Evolutionary conservation across 805 yeast genomes (phyloP).

Genomic region (Candida pini): DNA sequence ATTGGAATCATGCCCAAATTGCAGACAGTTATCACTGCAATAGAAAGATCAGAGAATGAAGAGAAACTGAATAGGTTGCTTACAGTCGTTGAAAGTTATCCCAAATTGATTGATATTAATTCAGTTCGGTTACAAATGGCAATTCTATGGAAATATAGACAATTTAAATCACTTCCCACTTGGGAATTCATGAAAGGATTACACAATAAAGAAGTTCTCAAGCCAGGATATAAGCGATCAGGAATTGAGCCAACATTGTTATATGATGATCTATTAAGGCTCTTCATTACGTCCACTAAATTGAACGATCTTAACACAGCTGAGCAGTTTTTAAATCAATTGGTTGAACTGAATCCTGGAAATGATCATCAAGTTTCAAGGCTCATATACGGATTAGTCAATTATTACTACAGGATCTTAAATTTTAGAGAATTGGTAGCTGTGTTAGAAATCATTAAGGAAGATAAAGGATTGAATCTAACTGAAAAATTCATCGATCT

Average conservation of each 20-base stretch:
- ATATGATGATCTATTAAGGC: conserved; percentile 2
- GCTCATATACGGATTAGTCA: conserved; percentile 10
- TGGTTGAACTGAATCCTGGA: conserved; percentile 8
- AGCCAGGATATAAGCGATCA: background rate
- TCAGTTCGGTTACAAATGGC: conserved; percentile 13
- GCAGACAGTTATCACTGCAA: conserved; percentile 12
- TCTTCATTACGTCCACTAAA: background rate
- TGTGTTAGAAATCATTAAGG: conserved; percentile 12
- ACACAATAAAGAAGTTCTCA: conserved; percentile 1
- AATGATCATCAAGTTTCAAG: conserved; percentile 8
- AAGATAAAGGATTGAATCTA: conserved; percentile 2
- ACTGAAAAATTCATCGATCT: background rate
- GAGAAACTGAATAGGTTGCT: conserved; percentile 13
- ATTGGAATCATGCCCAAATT: conserved; percentile 22
- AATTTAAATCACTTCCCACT: conserved; percentile 3
- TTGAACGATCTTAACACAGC: conserved; percentile 5
- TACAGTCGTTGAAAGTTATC: conserved; percentile 10
- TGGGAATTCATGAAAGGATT: background rate
- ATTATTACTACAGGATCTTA: conserved; percentile 8
- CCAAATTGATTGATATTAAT: conserved; percentile 6
- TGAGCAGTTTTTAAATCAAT: conserved; percentile 6
- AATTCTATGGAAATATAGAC: conserved; percentile 19
- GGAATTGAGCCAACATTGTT: conserved; percentile 1
- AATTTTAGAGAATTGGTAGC: conserved; percentile 10
- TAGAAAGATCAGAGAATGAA: conserved; percentile 5